These are phyloP conservation scores for Rhodomyrtus psidioides DNA, from an alignment of 441 rosid genomes.

Conservation along the genomic window DNA sequence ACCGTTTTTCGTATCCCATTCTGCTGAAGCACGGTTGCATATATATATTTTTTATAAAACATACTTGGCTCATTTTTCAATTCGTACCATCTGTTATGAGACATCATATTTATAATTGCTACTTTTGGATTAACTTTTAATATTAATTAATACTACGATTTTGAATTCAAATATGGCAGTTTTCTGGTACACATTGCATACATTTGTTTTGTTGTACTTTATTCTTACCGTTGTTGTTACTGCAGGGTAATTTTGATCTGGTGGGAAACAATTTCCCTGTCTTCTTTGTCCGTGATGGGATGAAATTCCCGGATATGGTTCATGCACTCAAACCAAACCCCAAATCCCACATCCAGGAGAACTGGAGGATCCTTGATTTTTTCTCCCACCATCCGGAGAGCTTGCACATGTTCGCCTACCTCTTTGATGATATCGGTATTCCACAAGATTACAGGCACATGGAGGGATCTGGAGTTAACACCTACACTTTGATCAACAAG, in stretches of 20 bases:
- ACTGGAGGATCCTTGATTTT: constrained; percentile 2
- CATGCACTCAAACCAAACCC: constrained; percentile 1
- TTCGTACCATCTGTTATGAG: neutral
- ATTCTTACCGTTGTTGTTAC: neutral
- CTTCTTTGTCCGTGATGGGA: neutral
- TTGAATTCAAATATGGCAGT: neutral
- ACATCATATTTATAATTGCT: neutral
- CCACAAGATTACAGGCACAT: constrained; percentile 4
- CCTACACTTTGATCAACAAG: constrained; percentile 3
- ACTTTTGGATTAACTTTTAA: neutral
- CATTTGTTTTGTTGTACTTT: neutral
- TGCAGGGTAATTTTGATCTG: constrained; percentile 3
- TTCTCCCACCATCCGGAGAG: constrained; percentile 1
- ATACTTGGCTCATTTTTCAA: neutral
- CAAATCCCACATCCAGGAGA: constrained; percentile 2
- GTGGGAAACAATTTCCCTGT: constrained; percentile 2
- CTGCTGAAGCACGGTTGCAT: neutral
- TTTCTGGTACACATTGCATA: neutral
- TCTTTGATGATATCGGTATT: neutral
- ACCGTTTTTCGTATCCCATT: neutral
- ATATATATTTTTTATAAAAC: neutral
- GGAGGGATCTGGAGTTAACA: constrained; percentile 1
- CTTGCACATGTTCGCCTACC: constrained; percentile 5
- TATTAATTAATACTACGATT: neutral
- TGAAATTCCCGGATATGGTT: constrained; percentile 1